These are phyloP conservation scores for Aspergillus viridinutans DNA, from an alignment of 2,329 filamentous ascomycete species.

Conservation along the genomic window DNA sequence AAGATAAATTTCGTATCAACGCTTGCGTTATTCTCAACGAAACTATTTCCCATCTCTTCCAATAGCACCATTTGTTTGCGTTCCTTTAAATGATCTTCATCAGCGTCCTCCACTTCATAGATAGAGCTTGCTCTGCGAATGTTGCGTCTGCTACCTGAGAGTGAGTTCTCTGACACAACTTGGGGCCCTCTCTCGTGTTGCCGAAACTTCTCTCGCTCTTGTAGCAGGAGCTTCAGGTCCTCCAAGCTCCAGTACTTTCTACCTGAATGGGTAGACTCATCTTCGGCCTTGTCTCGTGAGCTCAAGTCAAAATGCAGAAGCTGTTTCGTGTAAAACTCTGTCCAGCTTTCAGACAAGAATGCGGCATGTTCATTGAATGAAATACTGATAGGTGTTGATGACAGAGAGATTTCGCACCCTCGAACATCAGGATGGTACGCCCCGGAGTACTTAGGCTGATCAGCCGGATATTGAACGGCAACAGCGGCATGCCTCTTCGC, in stretches of 20 bases:
- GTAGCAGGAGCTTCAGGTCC: slow-evolving; percentile 19
- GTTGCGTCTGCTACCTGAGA: not conserved
- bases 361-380: not conserved
- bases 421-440: not conserved
- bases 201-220: slow-evolving; percentile 15
- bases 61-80: not conserved
- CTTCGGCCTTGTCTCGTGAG: not conserved
- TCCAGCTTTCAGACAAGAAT: not conserved
- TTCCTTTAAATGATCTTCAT: not conserved
- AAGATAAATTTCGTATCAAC: not conserved
- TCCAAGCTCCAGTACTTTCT: slow-evolving; percentile 19
- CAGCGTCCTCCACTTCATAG: not conserved
- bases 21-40: not conserved
- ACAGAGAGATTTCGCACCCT: not conserved
- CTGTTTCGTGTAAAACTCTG: slow-evolving; percentile 1
- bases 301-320: slow-evolving; percentile 14
- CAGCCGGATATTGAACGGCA: not conserved
- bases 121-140: slow-evolving; percentile 1
- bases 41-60: not conserved
- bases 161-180: not conserved
- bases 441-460: not conserved
- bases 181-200: not conserved
- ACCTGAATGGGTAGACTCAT: not conserved
- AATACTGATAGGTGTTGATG: slow-evolving; percentile 7
- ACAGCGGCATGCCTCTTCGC: not conserved